Base-by-base conservation (phyloP, 148 eudicot species). In the Diospyros lotus region DNA sequence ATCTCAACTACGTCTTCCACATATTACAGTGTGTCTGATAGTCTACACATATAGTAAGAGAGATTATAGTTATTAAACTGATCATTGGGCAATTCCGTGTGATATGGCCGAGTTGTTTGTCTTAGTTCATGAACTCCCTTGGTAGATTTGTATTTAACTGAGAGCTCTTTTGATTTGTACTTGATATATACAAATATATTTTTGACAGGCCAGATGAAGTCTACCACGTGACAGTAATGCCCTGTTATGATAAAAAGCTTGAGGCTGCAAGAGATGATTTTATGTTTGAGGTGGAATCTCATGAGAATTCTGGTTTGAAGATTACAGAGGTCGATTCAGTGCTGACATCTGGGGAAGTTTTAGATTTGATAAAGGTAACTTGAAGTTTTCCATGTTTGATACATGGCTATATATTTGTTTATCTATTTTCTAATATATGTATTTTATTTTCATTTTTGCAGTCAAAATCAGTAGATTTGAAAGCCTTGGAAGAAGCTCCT, bases 181-280 rank as follows among this genome's bases (percentile, higher is more conserved):
- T 4, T 46, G 12, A 78, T 56, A 60, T 71, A 42, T 48, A 48
- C 14, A 58, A 18, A 61, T 63, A 40, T 60, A 14, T 40, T 50
- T 51, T 69, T 18, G 43, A 76, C 93, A 96, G 99, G 85, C 87
- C 98, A 53, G 90, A 93, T 58, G 94, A 93, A 60, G 80, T 96
- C 66, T 93, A 96, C 87, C 99, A 96, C 85, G 99, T 96, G 66
- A 91, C 99, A 68, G 88, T 96, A 80, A 96, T 96, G 99, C 99
- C 99, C 9, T 96, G 99, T 81, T 96, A 93, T 85, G 99, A 96
- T 85, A 96, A 96, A 81, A 96, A 96, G 79, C 98, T 96, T 76
- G 99, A 96, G 84, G 99, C 99, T 79, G 79, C 94, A 40, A 89
- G 99, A 76, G 99, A 96, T 76, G 95, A 93, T 79, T 96, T 96